phyloP scores from a whole-genome alignment of 805 yeast genomes.

The Saturnispora besseyi region DNA sequence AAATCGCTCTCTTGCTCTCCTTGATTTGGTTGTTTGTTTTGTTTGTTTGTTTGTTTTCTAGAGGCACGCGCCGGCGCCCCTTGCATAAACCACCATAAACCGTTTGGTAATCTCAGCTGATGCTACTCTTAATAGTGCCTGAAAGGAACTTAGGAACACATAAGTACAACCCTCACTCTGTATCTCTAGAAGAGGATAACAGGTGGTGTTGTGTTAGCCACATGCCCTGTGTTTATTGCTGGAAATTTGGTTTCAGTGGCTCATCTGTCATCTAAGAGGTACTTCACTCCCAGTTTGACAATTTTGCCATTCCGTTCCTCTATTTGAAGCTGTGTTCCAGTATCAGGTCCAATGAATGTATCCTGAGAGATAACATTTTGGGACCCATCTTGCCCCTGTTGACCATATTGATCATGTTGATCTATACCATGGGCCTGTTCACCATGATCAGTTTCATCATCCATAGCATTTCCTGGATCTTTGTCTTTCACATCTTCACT shows the following conservation, averaged over 20 bases:
- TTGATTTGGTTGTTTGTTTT: background rate
- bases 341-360: background rate
- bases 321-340: background rate
- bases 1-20: background rate
- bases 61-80: background rate
- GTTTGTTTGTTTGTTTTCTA: background rate
- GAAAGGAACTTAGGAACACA: background rate
- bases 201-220: no score
- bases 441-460: background rate
- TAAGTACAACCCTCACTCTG: background rate
- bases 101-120: background rate
- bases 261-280: background rate
- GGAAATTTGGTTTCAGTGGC: no score
- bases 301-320: background rate
- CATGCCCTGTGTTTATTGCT: no score
- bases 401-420: no score
- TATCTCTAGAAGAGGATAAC: no score
- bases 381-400: no score
- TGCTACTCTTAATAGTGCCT: background rate
- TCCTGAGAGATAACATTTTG: background rate
- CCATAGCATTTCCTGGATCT: no score
- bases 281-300: background rate
- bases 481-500: background rate
- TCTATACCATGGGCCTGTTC: no score
- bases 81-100: background rate